Evolutionary conservation across 208 protist genomes (phyloP), one percentile per base, ranked within the genome.

Genomic region (Herpetomonas muscarum): DNA sequence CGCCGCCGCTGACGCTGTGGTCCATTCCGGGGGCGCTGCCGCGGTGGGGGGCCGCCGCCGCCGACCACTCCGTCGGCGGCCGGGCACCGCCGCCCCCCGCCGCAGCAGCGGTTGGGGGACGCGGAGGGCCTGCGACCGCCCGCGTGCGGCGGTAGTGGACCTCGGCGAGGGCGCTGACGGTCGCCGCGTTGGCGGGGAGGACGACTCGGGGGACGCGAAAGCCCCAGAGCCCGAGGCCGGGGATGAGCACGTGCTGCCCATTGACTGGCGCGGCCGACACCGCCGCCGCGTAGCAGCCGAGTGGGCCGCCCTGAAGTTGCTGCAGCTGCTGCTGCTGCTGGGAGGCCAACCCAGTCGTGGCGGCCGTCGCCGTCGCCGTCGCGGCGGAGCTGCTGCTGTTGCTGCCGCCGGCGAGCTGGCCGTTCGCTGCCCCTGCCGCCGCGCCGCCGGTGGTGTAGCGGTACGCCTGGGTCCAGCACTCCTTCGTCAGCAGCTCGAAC

Each of bases 401-500:
- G 6, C 26, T 26, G 49, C 28, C 30, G 26, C 26, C 15, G 32
- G 13, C 29, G 28, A 41, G 12, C 30, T 44, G 30, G 48, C 22
- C 15, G 13, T 5, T 9, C 30, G 7, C 4, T 37, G 7, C 10
- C 6, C 6, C 26, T 6, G 34, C 15, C 29, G 32, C 28, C 3
- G 21, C 19, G 30, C 4, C 48, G 10, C n/a, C 30, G 24, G 37
- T 15, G 3, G 48, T 34, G 47, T 44, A 32, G 26, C 55, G 64
- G 32, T 78, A 61, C 1, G 49, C 47, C 9, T 49, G 62, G 32
- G 75, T 45, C 86, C 86, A 93, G 36, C 74, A 75, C 48, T 79
- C 79, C 61, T 82, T 81, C 30, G 72, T 72, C n/a, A 93, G 60
- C 42, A 93, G 63, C 51, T 83, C 72, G 60, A 90, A 90, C 2